Evolutionary conservation across 2,329 filamentous ascomycete genomes (phyloP), one percentile per base, ranked within the genome.

Genomic region (Macrophomina pseudophaseolina): DNA sequence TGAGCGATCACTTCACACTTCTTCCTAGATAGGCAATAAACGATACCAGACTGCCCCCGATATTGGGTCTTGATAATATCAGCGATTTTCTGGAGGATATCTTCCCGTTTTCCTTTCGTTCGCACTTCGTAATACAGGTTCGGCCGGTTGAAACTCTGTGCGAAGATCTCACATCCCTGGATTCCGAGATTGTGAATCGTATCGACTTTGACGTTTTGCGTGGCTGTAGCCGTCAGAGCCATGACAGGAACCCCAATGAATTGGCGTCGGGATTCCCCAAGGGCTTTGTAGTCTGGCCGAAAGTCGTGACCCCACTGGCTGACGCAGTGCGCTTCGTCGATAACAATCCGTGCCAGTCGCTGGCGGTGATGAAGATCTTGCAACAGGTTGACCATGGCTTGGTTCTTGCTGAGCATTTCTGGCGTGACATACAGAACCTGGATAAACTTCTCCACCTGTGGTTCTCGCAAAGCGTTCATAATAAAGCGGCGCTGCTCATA

Each of bases 251-350:
- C 91, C 1, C 87, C 86, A 0, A 90, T 88, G 72, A 94, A 94
- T 63, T 86, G 87, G 48, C 82, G 78, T 58, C 94, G 87, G 51
- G 97, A 82, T 67, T 88, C 85, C 33, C 94, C 93, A 4, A 99
- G 83, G 35, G 87, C 86, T 78, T 97, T 97, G 82, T 99, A 99
- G 76, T 98, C 94, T 0, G 94, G 94, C 53, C 96, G 88, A 76
- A 99, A 99, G 77, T 99, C 95, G 72, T 99, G 95, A 0, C 95
- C 95, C 95, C 95, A 99, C 82, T 99, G 94, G 78, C 95, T 98
- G 32, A 99, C 94, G 78, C 95, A 99, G 77, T 99, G 95, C n/a
- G 95, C 95, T 80, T 99, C 96, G 72, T 99, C 95, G 69, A 99
- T 97, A 64, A 99, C 95, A 58, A 99, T 88, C 32, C 95, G 88